Conservation (phyloP, 2,329 filamentous ascomycete genomes). For the Cladorrhinum sp. region DNA sequence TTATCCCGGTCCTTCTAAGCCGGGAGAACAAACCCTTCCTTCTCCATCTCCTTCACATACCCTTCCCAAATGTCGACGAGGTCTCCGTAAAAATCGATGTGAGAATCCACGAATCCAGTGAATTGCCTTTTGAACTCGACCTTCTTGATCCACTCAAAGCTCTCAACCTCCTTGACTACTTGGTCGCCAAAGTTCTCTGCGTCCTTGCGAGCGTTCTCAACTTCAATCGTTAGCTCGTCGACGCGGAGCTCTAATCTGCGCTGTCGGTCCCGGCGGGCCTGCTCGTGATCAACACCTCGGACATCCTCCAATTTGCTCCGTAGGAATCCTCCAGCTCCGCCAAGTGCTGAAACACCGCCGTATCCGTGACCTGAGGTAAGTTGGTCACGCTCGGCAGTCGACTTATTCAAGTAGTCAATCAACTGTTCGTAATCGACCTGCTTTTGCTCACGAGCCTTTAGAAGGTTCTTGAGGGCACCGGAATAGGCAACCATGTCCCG, state of each 20-base stretch:
- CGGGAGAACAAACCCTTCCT: constrained; percentile 46
- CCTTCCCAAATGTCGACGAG: constrained; percentile 82
- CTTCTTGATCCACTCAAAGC: constrained; percentile 96
- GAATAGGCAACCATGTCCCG: constrained; percentile 97
- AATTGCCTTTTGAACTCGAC: constrained; percentile 87
- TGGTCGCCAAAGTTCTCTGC: constrained; percentile 95
- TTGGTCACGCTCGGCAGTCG: constrained; percentile 78
- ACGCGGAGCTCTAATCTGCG: constrained; percentile 91
- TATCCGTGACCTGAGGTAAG: constrained; percentile 59
- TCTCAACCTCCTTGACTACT: constrained; percentile 84
- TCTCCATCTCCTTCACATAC: constrained; percentile 87
- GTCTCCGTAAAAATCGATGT: constrained; percentile 80
- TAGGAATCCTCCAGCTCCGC: constrained; percentile 81
- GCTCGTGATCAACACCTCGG: constrained; percentile 93
- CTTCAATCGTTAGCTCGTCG: constrained; percentile 84
- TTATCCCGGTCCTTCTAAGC: constrained; percentile 21
- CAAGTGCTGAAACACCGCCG: constrained; percentile 42
- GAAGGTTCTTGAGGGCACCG: constrained; percentile 76
- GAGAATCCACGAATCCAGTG: constrained; percentile 76
- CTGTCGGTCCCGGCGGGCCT: constrained; percentile 78
- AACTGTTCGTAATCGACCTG: constrained; percentile 96
- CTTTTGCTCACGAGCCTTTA: constrained; percentile 94
- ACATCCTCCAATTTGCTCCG: constrained; percentile 95
- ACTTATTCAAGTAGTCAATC: constrained; percentile 92
- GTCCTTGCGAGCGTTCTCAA: constrained; percentile 80